These are phyloP conservation scores for Sphagnum tenellum DNA, from an alignment of 225 moss, liverwort and hornwort genomes.

Conservation along the genomic window DNA sequence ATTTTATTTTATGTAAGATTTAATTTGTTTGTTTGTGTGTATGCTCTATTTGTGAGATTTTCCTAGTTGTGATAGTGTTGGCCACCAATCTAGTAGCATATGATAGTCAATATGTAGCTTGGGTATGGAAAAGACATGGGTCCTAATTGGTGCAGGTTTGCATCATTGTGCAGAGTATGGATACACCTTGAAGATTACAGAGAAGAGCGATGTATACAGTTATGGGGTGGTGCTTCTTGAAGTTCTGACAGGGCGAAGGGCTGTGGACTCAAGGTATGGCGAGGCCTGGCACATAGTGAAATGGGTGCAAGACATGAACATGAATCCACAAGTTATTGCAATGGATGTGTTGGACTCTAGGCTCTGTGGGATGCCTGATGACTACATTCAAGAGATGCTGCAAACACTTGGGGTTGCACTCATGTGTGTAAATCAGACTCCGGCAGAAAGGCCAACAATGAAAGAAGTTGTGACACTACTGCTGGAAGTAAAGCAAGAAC, in stretches of 20 bases:
- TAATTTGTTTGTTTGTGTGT: too few relatives aligned
- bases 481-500: too few relatives aligned
- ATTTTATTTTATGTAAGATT: too few relatives aligned
- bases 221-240: conserved; percentile 17
- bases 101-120: too few relatives aligned
- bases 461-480: too few relatives aligned
- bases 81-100: too few relatives aligned
- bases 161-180: conserved; percentile 1
- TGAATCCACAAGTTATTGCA: conserved; percentile 10
- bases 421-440: conserved; percentile 27
- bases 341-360: conserved; percentile 36
- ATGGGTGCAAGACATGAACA: conserved; percentile 43
- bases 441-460: too few relatives aligned
- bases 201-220: conserved; percentile 5
- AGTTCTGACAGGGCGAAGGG: conserved; percentile 36
- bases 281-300: conserved; percentile 53
- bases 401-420: conserved; percentile 46
- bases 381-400: conserved; percentile 44
- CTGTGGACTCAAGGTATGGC: conserved; percentile 34
- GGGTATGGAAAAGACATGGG: too few relatives aligned
- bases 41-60: too few relatives aligned
- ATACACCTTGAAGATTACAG: conserved; percentile 5
- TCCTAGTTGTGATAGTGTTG: too few relatives aligned
- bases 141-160: too few relatives aligned
- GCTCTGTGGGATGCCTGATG: conserved; percentile 29